Evolutionary conservation across 2,329 filamentous ascomycete species (phyloP).

Genomic region (Fusarium napiforme): DNA sequence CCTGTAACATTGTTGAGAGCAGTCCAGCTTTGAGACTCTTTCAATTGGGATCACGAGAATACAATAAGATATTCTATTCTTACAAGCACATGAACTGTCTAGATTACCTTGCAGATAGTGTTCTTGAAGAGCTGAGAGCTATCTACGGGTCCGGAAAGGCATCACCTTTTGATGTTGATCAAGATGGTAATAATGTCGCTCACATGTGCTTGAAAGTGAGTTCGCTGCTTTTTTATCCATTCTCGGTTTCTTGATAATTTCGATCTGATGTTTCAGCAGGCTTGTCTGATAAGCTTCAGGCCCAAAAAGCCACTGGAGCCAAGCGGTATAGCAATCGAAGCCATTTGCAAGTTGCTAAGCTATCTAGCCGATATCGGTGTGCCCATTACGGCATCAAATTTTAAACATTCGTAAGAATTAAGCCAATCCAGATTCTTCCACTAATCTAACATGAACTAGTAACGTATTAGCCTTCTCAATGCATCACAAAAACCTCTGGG

Average conservation of each 20-base stretch:
- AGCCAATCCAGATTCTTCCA: accelerated
- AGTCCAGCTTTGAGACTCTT: not conserved
- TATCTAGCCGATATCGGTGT: not conserved
- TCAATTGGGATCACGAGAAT: too few species aligned
- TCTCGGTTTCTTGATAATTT: accelerated
- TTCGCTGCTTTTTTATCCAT: not conserved
- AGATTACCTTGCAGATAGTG: too few species aligned
- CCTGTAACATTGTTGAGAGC: accelerated
- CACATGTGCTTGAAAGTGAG: accelerated
- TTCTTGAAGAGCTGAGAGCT: too few species aligned
- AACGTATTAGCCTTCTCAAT: too few species aligned
- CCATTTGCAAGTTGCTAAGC: accelerated
- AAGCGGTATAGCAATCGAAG: not conserved
- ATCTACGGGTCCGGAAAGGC: not conserved
- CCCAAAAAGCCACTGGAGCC: too few species aligned
- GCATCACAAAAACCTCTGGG: too few species aligned
- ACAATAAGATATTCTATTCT: too few species aligned
- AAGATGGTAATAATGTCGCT: accelerated
- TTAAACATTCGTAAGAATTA: accelerated
- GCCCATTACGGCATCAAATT: not conserved
- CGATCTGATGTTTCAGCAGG: too few species aligned
- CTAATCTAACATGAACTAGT: not conserved
- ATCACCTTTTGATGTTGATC: not conserved
- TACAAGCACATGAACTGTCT: too few species aligned
- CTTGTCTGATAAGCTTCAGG: too few species aligned